phyloP scores from a whole-genome alignment of 2,329 filamentous ascomycete genomes.

The Tolypocladium nubicola region DNA sequence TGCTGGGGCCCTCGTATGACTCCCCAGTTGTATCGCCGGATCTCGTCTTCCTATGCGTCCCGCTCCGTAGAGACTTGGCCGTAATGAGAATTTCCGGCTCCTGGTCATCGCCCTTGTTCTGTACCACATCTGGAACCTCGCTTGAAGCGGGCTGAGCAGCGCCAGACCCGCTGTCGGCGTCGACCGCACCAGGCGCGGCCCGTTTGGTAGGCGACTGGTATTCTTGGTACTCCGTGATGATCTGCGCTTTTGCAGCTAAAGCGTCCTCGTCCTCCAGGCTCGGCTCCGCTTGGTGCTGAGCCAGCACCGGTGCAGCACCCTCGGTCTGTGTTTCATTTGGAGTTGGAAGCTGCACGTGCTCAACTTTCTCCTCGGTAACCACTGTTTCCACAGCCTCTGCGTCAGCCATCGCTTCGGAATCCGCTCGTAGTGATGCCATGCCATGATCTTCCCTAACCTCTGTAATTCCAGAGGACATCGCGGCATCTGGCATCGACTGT shows the following conservation, averaged over 20 bases:
- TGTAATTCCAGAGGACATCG: neutral
- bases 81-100: constrained; percentile 15
- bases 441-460: neutral
- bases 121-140: constrained; percentile 3
- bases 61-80: constrained; percentile 19
- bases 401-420: neutral
- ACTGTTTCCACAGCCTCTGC: neutral
- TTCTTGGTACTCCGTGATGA: constrained; percentile 9
- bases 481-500: neutral
- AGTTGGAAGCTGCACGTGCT: neutral
- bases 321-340: neutral
- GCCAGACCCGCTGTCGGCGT: neutral
- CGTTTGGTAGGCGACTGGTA: neutral
- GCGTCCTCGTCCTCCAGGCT: neutral
- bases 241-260: constrained; percentile 11
- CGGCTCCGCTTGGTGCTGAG: neutral
- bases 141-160: neutral
- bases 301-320: neutral
- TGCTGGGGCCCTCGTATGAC: constrained; percentile 16
- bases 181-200: neutral
- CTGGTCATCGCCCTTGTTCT: constrained; percentile 3
- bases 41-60: constrained; percentile 12
- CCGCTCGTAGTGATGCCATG: neutral
- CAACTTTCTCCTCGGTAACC: neutral
- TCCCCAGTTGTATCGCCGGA: constrained; percentile 12